Base-by-base conservation (phyloP, 192 early-diverging fungal genomes). In the Haplosporangium gracile region DNA sequence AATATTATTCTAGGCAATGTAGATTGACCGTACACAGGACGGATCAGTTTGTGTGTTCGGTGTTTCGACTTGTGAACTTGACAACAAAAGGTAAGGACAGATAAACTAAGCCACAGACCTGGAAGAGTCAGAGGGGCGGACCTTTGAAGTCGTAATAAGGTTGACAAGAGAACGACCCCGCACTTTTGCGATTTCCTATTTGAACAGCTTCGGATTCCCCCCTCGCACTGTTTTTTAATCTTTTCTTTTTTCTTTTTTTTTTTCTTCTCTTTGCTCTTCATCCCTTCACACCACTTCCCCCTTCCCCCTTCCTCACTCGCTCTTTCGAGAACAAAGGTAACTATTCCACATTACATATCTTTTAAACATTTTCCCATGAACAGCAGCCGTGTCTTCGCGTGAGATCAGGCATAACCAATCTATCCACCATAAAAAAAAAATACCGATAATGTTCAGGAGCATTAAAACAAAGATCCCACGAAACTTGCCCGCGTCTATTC, bases 141-240 rank as follows among this genome's bases (percentile, higher is more conserved):
- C 36, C 22, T 70, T 70, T n/a, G 69, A 38, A 45, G 15, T 2
- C 9, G 16, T 13, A n/a, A 68, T 68, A 74, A 81, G 73, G 80
- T 75, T 73, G 57, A n/a, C 60, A 60, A 15, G 24, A 26, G 26
- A 57, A 40, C 68, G 80, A 74, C 82, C 82, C 82, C 82, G 82
- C 82, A 83, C 70, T 83, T 75, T 74, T 47, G 42, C 29, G 29
- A 55, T 75, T 68, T 74, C 49, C 65, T 45, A 55, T 78, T 78
- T 32, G 49, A 43, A 70, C 38, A 39, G 42, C 10, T 38, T 36
- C 26, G 13, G n/a, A 42, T 45, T 49, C 42, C 43, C 38, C 10
- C 39, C 36, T 34, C 29, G 36, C 22, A 51, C 43, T 75, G 10
- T 72, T 20, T 72, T 82, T 22, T 70, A 73, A 22, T 26, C 29